phyloP scores from a whole-genome alignment of 192 early-diverging fungal species.

The Dispira parvispora region DNA sequence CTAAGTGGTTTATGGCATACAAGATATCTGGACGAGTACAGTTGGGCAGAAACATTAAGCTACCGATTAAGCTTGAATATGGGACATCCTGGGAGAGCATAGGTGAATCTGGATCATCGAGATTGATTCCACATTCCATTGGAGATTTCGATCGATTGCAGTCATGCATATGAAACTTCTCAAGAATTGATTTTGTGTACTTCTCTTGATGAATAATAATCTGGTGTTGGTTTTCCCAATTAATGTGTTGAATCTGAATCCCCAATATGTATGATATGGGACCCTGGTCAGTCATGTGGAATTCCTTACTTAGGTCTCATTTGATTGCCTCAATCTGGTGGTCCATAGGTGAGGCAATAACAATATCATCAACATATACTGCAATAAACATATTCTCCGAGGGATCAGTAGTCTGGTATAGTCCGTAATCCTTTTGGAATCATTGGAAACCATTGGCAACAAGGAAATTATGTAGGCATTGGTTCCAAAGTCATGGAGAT shows the following conservation, averaged over 20 bases:
- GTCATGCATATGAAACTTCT: background rate
- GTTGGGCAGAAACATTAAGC: background rate
- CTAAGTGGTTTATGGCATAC: background rate
- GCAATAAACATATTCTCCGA: too few species aligned
- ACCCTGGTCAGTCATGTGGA: slow-evolving; percentile 8
- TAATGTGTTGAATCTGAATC: background rate
- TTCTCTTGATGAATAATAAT: background rate
- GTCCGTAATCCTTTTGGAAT: background rate
- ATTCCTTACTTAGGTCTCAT: background rate
- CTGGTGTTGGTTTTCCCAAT: slow-evolving; percentile 8
- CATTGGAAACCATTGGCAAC: background rate
- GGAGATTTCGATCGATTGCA: slow-evolving; percentile 13
- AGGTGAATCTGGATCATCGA: slow-evolving; percentile 12
- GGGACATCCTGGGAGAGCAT: background rate
- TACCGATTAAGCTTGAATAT: background rate
- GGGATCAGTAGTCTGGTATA: too few species aligned
- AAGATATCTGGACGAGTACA: background rate
- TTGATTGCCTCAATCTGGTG: background rate
- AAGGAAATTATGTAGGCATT: background rate
- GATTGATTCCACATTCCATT: slow-evolving; percentile 23
- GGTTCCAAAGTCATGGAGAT: slow-evolving; percentile 8
- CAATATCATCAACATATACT: too few species aligned
- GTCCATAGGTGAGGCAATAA: too few species aligned
- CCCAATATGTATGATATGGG: background rate
- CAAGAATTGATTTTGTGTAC: background rate